These are phyloP conservation scores for Solanum hybrid DNA, from an alignment of 305 asterid genomes.

Conservation along the genomic window DNA sequence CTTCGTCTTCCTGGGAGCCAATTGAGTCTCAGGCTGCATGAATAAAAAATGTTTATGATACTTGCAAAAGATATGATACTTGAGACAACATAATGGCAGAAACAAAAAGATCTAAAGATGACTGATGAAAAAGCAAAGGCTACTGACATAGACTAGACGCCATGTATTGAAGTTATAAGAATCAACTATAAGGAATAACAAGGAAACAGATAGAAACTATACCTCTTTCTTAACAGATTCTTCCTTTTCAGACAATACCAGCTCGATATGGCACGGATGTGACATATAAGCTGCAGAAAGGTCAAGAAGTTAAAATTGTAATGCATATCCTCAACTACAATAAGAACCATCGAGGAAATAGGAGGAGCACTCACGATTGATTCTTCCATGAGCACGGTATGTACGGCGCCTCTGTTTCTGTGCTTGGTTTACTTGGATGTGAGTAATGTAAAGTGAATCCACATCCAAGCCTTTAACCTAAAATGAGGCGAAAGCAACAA, in stretches of 20 bases:
- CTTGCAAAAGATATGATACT: neutral
- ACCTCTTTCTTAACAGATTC: conserved; percentile 62
- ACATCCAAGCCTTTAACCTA: conserved; percentile 73
- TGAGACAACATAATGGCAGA: neutral
- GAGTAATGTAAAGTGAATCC: conserved; percentile 55
- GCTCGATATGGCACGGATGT: conserved; percentile 59
- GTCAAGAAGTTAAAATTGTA: neutral
- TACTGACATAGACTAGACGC: neutral
- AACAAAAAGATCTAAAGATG: neutral
- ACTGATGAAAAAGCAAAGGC: neutral
- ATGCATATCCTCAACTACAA: neutral
- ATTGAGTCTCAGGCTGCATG: conserved; percentile 44
- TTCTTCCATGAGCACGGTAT: conserved; percentile 66
- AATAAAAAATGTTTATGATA: neutral
- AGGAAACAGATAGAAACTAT: neutral
- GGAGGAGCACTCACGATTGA: conserved; percentile 35
- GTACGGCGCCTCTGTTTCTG: conserved; percentile 63
- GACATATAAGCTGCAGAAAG: conserved; percentile 50
- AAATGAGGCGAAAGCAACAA: neutral
- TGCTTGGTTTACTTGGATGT: conserved; percentile 68
- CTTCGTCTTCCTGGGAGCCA: conserved; percentile 33
- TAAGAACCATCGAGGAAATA: neutral
- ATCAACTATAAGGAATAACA: neutral
- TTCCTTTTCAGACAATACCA: conserved; percentile 54
- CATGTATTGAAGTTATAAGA: neutral